These are phyloP conservation scores for Populus hybrid DNA, from an alignment of 441 rosid genomes.

Conservation along the genomic window DNA sequence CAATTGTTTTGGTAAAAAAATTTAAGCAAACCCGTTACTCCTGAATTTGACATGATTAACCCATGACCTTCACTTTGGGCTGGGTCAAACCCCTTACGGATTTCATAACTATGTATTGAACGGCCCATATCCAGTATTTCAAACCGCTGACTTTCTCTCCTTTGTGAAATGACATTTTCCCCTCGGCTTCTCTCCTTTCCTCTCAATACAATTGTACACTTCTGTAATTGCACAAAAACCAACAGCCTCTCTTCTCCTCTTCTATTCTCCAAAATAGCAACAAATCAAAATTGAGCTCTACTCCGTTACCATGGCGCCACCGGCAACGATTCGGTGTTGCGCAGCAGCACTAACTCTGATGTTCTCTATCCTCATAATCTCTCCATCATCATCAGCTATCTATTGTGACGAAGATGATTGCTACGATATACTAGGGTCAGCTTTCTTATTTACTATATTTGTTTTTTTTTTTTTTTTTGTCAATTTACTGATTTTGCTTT, in stretches of 20 bases:
- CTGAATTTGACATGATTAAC: no score
- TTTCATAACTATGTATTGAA: no score
- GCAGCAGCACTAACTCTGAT: slow-evolving; percentile 26
- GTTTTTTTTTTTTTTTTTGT: neutral
- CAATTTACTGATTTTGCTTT: neutral
- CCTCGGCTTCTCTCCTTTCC: neutral
- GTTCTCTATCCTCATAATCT: slow-evolving; percentile 33
- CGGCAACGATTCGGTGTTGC: slow-evolving; percentile 52
- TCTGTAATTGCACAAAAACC: neutral
- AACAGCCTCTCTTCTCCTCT: neutral
- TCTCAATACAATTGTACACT: neutral
- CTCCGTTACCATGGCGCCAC: slow-evolving; percentile 53
- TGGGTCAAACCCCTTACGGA: no score
- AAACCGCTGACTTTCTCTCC: neutral
- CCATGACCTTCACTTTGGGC: no score
- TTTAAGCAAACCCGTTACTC: no score
- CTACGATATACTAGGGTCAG: slow-evolving; percentile 84
- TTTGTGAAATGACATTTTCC: neutral
- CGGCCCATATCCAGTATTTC: neutral
- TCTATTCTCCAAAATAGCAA: neutral
- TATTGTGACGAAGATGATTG: slow-evolving; percentile 98
- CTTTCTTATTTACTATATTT: slow-evolving; percentile 9
- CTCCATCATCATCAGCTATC: slow-evolving; percentile 55
- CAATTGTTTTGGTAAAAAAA: no score
- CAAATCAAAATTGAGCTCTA: neutral